Base-by-base conservation (phyloP, 176 grass and related monocot species). In the Phragmites australis region DNA sequence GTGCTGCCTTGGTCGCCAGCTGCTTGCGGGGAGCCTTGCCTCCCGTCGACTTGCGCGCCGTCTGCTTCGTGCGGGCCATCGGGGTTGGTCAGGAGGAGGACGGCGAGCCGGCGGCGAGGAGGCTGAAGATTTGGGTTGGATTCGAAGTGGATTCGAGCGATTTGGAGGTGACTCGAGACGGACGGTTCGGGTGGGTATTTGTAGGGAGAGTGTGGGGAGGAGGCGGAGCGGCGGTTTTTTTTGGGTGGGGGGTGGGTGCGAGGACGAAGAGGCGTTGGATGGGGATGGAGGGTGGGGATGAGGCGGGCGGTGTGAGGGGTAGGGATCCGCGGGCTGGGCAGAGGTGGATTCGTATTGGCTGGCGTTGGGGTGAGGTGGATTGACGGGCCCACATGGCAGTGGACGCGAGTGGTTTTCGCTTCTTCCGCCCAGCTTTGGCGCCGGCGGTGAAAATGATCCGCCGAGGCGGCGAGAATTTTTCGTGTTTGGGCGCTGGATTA, bases 1-100 rank as follows among this genome's bases (percentile, higher is more conserved):
- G 63, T 21, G 90, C 93, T 13, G 88, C 90, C 87, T 96, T 96
- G 45, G 82, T 96, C 30, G 90, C 90, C 48, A 92, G 85, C 78
- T 96, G 90, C 93, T 92, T 92, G 9, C 93, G 37, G 0, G 93
- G 90, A 3, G 90, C 93, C 90, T 97, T 95, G 41, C 87, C 89
- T 23, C 93, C 93, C 0, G 87, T 95, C 0, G 93, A 95, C 74
- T 95, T 95, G 25, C 87, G 54, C 1, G 89, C 87, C 9, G 89
- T 92, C 83, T 95, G 93, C 87, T 95, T 95, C 22, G 93, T 95
- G 55, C 85, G 76, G 45, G 93, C 93, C 89, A 95, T 95, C 16
- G 11, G 18, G 1, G 55, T 1, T 21, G 2, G 5, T 6, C 0
- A 1, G n/a, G 41, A 55, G 39, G 13, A 58, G 16, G 32, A 31